Conservation (phyloP, 2,329 filamentous ascomycete species). For the Cytospora schulzeri region DNA sequence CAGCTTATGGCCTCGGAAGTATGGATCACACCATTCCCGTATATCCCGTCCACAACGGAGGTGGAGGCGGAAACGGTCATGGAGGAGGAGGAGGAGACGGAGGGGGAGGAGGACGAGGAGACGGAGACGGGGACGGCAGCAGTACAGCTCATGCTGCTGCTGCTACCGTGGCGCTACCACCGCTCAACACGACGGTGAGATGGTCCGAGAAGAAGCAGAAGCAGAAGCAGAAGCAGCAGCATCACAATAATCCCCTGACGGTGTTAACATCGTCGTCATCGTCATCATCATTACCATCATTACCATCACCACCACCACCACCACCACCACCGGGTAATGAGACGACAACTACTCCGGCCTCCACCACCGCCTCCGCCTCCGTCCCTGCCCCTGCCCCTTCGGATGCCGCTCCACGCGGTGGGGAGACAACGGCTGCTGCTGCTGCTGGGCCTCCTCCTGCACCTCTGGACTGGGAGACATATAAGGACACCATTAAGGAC, state of each 20-base stretch:
- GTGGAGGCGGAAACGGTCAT: too few species aligned
- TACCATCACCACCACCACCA: not conserved
- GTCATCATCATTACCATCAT: not conserved
- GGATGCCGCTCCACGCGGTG: not conserved
- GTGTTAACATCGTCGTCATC: too few species aligned
- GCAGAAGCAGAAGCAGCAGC: not conserved
- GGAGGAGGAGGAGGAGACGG: too few species aligned
- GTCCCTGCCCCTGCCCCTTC: constrained; percentile 6
- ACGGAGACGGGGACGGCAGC: too few species aligned
- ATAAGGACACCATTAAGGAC: constrained; percentile 27
- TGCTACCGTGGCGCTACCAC: not conserved
- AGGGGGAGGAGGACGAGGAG: too few species aligned
- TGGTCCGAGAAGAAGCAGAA: not conserved
- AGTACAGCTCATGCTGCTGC: not conserved
- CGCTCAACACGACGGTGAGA: not conserved
- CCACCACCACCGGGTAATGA: not conserved
- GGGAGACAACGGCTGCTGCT: constrained; percentile 7
- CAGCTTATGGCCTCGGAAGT: not conserved
- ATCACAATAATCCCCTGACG: not conserved
- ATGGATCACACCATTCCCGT: not conserved
- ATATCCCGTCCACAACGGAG: not conserved
- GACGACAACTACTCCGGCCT: constrained; percentile 3
- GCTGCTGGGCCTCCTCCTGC: constrained; percentile 6
- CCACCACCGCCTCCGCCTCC: too few species aligned
- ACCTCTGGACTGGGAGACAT: constrained; percentile 27